phyloP scores from a whole-genome alignment of 805 yeast species.

The Wickerhamomyces chaumierensis region DNA sequence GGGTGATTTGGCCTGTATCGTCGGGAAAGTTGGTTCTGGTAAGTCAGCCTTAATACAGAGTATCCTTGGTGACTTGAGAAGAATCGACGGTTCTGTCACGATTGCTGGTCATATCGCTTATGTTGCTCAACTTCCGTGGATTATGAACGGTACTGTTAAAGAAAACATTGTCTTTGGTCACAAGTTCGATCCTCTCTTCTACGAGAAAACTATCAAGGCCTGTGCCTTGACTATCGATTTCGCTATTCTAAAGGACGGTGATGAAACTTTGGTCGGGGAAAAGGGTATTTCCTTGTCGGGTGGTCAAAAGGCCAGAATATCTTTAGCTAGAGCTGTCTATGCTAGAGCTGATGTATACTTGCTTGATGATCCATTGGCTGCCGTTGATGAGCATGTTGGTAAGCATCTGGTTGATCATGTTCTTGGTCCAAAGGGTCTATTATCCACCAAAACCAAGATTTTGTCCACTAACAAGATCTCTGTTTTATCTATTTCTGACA shows the following conservation, averaged over 20 bases:
- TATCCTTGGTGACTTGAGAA: conserved; percentile 58
- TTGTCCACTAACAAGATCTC: conserved; percentile 82
- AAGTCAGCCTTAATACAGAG: conserved; percentile 64
- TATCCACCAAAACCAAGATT: conserved; percentile 62
- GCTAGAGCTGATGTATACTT: conserved; percentile 43
- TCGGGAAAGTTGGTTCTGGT: conserved; percentile 79
- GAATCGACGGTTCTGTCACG: conserved; percentile 10
- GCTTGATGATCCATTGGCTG: conserved; percentile 56
- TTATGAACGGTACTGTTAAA: conserved; percentile 64
- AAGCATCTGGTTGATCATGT: conserved; percentile 67
- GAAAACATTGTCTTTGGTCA: conserved; percentile 64
- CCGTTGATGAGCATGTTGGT: conserved; percentile 73
- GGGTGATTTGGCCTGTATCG: conserved; percentile 64
- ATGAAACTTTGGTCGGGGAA: conserved; percentile 71
- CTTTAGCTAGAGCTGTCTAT: conserved; percentile 60
- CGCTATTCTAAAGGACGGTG: conserved; percentile 59
- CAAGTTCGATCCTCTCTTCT: conserved; percentile 36
- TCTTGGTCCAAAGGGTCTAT: conserved; percentile 68
- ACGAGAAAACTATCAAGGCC: conserved; percentile 42
- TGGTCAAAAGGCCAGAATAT: conserved; percentile 53
- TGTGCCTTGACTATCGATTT: conserved; percentile 59
- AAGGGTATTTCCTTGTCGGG: conserved; percentile 77
- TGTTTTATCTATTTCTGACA: conserved; percentile 66
- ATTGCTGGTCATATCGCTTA: conserved; percentile 46
- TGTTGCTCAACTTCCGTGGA: conserved; percentile 65